A percentile compares a stretch with the other conserved stretches of the same genome.
Conservation (phyloP, 192 early-diverging fungal genomes). For the Backusella morwellensis region DNA sequence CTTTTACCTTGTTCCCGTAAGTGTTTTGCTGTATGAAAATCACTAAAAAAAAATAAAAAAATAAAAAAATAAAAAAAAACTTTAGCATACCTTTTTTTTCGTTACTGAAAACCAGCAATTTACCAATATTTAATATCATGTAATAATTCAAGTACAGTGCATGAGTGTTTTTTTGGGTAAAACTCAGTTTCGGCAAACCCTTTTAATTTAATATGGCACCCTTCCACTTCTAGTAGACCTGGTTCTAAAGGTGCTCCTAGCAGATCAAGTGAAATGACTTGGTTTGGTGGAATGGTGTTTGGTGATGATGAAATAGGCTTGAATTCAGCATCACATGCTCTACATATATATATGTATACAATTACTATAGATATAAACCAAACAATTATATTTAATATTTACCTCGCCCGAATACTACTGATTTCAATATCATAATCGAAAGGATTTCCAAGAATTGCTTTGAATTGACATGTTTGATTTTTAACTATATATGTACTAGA, state of each 20-base stretch:
- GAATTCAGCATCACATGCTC: slow-evolving; percentile 64
- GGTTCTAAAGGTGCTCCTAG: slow-evolving; percentile 57
- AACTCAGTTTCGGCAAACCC: slow-evolving; percentile 55
- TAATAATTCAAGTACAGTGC: not conserved
- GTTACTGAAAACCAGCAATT: not conserved
- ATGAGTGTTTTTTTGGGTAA: slow-evolving; percentile 6
- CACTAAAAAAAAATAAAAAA: not conserved
- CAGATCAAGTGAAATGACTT: slow-evolving; percentile 54
- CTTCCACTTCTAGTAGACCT: slow-evolving; percentile 61
- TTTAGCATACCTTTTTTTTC: not conserved
- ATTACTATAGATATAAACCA: not conserved
- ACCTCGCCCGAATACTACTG: slow-evolving; percentile 59
- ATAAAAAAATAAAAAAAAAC: too few relatives aligned
- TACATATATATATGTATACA: slow-evolving; percentile 10
- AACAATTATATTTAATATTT: not conserved
- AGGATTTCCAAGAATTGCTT: slow-evolving; percentile 69
- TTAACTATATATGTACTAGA: slow-evolving; percentile 52
- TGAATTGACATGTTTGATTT: slow-evolving; percentile 65
- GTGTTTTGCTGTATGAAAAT: not conserved
- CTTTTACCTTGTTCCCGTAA: not conserved
- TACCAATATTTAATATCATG: not conserved
- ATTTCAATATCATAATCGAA: slow-evolving; percentile 79
- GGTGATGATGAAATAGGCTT: slow-evolving; percentile 52
- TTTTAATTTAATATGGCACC: slow-evolving; percentile 52
- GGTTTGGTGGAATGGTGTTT: slow-evolving; percentile 59